A percentile compares a stretch with the other conserved stretches of the same genome.
phyloP scores from a whole-genome alignment of 1,139 yeast genomes.

The Ogataea hybrid region DNA sequence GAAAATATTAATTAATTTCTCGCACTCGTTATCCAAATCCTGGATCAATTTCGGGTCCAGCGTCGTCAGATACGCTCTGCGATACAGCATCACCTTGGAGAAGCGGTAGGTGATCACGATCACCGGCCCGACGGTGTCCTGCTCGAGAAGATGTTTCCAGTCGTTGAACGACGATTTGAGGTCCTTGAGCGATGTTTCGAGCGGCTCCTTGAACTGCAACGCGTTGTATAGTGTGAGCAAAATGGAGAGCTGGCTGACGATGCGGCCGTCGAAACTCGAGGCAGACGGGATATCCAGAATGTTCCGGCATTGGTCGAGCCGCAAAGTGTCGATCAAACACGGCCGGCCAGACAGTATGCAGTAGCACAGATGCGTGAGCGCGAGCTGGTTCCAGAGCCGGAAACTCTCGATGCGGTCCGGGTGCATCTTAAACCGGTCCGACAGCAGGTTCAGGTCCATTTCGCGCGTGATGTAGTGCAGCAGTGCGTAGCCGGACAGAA shows the following conservation, averaged over 20 bases:
- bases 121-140: conserved; percentile 15
- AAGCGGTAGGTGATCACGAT: conserved; percentile 20
- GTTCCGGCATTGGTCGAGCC: conserved; percentile 62
- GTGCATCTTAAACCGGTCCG: conserved; percentile 24
- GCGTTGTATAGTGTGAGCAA: no score
- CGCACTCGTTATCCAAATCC: conserved; percentile 11
- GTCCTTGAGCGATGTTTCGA: conserved; percentile 23
- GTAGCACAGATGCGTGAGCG: conserved; percentile 63
- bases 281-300: conserved; percentile 63
- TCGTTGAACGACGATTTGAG: conserved; percentile 21
- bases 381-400: conserved; percentile 71
- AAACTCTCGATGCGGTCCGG: conserved; percentile 36
- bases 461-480: conserved; percentile 54
- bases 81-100: conserved; percentile 23
- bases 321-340: conserved; percentile 66
- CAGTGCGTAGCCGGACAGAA: conserved; percentile 56
- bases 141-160: conserved; percentile 27
- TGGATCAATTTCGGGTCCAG: conserved; percentile 4
- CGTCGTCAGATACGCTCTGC: conserved; percentile 21
- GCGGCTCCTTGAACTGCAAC: conserved; percentile 37
- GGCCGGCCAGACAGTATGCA: conserved; percentile 72
- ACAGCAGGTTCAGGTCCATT: conserved; percentile 32
- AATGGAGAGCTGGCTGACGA: conserved; percentile 73
- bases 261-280: conserved; percentile 75
- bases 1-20: conserved; percentile 6